Conservation (phyloP, 1,284 basidiomycete species). For the Puccinia coronata region DNA sequence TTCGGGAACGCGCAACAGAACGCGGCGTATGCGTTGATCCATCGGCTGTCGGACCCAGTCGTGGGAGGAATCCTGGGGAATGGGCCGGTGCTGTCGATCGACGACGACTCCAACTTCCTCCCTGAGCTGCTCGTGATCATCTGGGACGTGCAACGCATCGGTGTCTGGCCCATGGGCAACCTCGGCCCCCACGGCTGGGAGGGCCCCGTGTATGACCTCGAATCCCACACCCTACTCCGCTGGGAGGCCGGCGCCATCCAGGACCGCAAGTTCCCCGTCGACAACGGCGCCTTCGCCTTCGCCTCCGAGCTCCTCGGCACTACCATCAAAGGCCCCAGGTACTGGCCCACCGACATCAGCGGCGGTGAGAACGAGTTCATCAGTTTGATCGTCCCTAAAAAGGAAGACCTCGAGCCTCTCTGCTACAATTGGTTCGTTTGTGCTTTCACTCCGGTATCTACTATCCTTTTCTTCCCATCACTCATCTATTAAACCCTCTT, state of each 20-base stretch:
- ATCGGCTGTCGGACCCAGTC: conserved; percentile 28
- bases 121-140: conserved; percentile 49
- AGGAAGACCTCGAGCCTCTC: conserved; percentile 47
- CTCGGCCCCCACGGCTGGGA: conserved; percentile 50
- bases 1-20: conserved; percentile 51
- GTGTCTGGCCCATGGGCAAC: conserved; percentile 51
- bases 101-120: conserved; percentile 51
- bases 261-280: conserved; percentile 44
- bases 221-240: conserved; percentile 33
- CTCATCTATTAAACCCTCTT: not conserved
- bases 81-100: conserved; percentile 49
- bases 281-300: conserved; percentile 48
- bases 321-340: conserved; percentile 33
- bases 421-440: conserved; percentile 48
- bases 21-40: conserved; percentile 50
- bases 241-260: conserved; percentile 50
- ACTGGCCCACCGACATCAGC: conserved; percentile 50
- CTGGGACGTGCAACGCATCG: conserved; percentile 47
- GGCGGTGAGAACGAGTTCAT: conserved; percentile 50
- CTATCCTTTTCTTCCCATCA: not conserved
- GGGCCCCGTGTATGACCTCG: conserved; percentile 47
- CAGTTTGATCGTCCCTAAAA: conserved; percentile 34
- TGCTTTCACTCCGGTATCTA: no score
- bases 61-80: conserved; percentile 42
- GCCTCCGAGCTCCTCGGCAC: conserved; percentile 35